phyloP scores from a whole-genome alignment of 345 rosid genomes.

The Erysimum cheiranthoides region DNA sequence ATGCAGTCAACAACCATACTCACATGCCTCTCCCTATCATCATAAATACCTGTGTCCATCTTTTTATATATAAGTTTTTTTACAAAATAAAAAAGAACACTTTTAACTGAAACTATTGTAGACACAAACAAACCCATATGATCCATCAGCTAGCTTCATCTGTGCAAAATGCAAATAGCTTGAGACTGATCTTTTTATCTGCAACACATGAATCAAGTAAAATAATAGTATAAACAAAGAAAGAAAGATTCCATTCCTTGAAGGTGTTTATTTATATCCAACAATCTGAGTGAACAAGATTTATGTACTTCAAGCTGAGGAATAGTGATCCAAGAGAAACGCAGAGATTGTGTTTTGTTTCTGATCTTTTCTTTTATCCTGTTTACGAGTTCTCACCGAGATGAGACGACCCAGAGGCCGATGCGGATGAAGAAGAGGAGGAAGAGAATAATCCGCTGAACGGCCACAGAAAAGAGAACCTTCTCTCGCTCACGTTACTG shows the following conservation, averaged over 20 bases:
- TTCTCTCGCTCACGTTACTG: constrained; percentile 50
- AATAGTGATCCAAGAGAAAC: constrained; percentile 14
- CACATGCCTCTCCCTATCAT: constrained; percentile 11
- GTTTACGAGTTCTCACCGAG: constrained; percentile 49
- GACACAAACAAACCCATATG: not conserved
- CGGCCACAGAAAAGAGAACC: constrained; percentile 81
- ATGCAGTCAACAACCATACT: constrained; percentile 11
- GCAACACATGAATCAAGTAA: constrained; percentile 14
- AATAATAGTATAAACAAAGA: constrained; percentile 10
- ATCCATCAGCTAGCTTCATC: constrained; percentile 21
- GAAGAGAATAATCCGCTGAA: constrained; percentile 76
- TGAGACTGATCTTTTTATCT: not conserved
- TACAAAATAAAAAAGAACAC: not conserved
- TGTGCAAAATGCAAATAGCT: constrained; percentile 11
- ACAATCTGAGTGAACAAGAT: constrained; percentile 29
- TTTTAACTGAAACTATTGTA: not conserved
- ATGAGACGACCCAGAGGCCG: constrained; percentile 48
- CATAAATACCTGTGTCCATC: constrained; percentile 10
- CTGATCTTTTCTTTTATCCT: not conserved
- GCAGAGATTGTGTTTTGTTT: not conserved
- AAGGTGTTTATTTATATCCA: constrained; percentile 16
- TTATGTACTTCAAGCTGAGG: constrained; percentile 32
- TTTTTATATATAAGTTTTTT: not conserved
- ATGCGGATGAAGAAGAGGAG: constrained; percentile 48
- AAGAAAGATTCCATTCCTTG: not conserved